Evolutionary conservation across 2,329 filamentous ascomycete species (phyloP).

Genomic region (Aspergillus costaricaensis): DNA sequence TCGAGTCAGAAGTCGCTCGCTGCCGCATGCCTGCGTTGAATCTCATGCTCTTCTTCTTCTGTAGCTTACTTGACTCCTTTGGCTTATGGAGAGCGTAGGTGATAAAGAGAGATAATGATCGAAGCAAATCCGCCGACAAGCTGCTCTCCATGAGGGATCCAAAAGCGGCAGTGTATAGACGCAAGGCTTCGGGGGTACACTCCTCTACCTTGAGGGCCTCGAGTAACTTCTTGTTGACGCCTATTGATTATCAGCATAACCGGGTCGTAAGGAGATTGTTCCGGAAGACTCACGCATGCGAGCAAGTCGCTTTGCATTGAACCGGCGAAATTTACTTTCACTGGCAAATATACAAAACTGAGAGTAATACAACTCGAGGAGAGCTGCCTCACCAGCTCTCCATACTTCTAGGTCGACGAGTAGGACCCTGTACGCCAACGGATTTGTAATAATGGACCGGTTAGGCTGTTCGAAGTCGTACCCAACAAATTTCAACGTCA

Average conservation of each 20-base stretch:
- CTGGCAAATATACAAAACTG: conserved; percentile 87
- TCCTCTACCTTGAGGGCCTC: conserved; percentile 87
- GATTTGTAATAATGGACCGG: conserved; percentile 92
- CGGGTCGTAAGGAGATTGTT: background rate
- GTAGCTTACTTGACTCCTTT: conserved; percentile 44
- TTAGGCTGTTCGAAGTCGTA: conserved; percentile 78
- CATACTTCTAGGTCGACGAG: conserved; percentile 93
- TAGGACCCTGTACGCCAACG: conserved; percentile 86
- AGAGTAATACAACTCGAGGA: conserved; percentile 87
- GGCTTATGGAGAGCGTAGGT: conserved; percentile 82
- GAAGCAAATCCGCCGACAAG: conserved; percentile 79
- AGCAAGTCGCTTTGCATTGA: conserved; percentile 82
- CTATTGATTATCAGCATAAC: conserved; percentile 48
- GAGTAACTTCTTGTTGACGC: conserved; percentile 84
- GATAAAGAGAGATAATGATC: conserved; percentile 85
- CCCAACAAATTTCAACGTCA: conserved; percentile 83
- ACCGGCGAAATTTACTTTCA: conserved; percentile 88
- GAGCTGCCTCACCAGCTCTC: conserved; percentile 73
- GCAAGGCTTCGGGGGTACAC: conserved; percentile 70
- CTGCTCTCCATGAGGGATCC: conserved; percentile 77
- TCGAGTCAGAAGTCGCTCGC: conserved; percentile 37
- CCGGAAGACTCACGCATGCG: conserved; percentile 73
- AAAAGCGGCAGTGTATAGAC: conserved; percentile 76
- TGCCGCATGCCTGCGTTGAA: conserved; percentile 34
- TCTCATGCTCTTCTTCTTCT: conserved; percentile 49